Percentiles rank a stretch among this genome's conserved stretches.
Conservation (phyloP, 257 asterid species). For the Gentiana straminea region DNA sequence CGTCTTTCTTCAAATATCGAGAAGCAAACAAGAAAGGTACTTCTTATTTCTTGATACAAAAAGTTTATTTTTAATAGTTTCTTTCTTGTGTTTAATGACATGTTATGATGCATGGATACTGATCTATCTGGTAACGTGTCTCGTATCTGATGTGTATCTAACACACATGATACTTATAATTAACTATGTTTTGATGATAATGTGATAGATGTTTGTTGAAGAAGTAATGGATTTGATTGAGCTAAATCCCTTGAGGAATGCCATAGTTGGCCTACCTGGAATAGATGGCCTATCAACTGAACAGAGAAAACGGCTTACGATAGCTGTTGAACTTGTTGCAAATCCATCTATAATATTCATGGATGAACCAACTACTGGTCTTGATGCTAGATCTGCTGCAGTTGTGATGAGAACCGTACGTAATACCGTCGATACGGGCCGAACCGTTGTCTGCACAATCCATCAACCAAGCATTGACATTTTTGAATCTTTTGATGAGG, state of each 20-base stretch:
- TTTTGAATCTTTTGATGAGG: conserved; percentile 90
- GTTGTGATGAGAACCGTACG: conserved; percentile 81
- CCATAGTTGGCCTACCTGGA: conserved; percentile 82
- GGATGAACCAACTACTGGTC: conserved; percentile 92
- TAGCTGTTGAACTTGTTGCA: conserved; percentile 83
- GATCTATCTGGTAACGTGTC: neutral
- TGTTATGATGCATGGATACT: neutral
- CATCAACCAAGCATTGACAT: conserved; percentile 89
- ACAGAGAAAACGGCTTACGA: conserved; percentile 80
- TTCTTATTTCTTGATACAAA: conserved; percentile 4
- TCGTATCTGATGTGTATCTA: no score
- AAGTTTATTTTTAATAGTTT: no score
- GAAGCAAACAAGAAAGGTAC: conserved; percentile 44
- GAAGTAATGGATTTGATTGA: conserved; percentile 86
- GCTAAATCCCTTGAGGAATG: conserved; percentile 50
- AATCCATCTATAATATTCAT: conserved; percentile 87
- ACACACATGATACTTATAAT: no score
- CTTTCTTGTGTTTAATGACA: no score
- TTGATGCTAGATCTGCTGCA: conserved; percentile 93
- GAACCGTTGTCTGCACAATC: conserved; percentile 84
- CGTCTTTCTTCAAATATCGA: conserved; percentile 71
- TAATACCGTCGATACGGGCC: conserved; percentile 77
- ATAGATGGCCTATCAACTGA: conserved; percentile 81
- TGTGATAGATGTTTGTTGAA: conserved; percentile 62
- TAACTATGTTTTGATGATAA: neutral